Base-by-base conservation (phyloP, 768 basidiomycete genomes). In the Asterophora lycoperdoides region DNA sequence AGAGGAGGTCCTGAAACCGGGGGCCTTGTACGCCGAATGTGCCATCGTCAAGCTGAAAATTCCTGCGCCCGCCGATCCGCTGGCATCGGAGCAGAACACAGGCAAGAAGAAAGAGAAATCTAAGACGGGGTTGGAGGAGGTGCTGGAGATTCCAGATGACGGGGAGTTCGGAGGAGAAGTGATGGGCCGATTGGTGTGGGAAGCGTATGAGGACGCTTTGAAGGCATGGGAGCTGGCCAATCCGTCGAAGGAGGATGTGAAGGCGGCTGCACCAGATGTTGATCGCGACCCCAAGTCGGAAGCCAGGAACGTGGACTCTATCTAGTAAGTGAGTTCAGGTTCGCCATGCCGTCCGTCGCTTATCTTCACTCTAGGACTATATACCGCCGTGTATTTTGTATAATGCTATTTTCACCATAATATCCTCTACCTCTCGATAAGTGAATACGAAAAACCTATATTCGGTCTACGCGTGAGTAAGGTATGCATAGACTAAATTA, bases 21-120 rank as follows among this genome's bases (percentile, higher is more conserved):
- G 88, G 0, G 83, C 86, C 8, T 63, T 90, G 34, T 91, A 91
- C 56, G 74, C 81, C 8, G 85, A 91, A 55, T 90, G 89, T 55
- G 80, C 84, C 0, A 78, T 85, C 4, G 81, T 85, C 7, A 64
- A 62, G 20, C 54, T 83, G 26, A 63, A 60, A 15, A 64, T 83
- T 23, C 69, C 67, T 17, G 54, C 20, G 2, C 52, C 57, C 23
- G 46, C 46, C 26, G 54, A 55, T 14, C 52, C 44, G 11, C 41
- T 29, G 14, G 39, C 28, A 8, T 63, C 63, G 26, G 63, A 63
- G n/a, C 59, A 62, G 26, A 56, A 60, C 6, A 20, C 7, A 41
- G 53, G 42, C 8, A 51, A 54, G 15, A 59, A 49, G 19, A 63
- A 65, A 42, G 58, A 43, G 18, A 44, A 55, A 42, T 57, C 41